Base-by-base conservation (phyloP, 2,329 filamentous ascomycete genomes). In the Xylariaceae sp. region DNA sequence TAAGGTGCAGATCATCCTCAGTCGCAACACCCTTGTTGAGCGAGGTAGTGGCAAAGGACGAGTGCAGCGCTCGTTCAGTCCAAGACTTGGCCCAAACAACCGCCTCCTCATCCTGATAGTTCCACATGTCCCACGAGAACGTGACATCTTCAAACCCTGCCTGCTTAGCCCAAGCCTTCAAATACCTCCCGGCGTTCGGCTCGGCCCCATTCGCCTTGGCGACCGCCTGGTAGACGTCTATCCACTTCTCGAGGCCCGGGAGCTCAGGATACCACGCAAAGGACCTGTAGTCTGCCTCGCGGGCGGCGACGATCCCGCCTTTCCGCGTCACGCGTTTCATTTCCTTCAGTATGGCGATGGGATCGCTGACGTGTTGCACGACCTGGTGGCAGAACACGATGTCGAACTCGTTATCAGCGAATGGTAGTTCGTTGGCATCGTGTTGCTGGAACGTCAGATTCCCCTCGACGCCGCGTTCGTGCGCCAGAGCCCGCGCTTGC, bases 381-480 rank as follows among this genome's bases (percentile, higher is more conserved):
- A 87, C 79, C 65, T 87, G 83, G 64, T 85, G 82, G 21, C 78
- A 79, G 63, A 82, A 80, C 6, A 87, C 83, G n/a, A 87, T 69
- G 62, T 88, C 85, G 60, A 87, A 87, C 2, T 74, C 67, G 24
- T 73, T 74, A 53, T 85, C 79, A 2, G 73, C 60, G 40, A 78
- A 71, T 77, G 67, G 62, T 8, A 75, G 59, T 1, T 63, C 53
- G 53, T 69, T 65, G 19, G 64, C 65, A 29, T 68, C 60, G 41
- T 49, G 47, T 53, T 8, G 47, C 62, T 56, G 51, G 44, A 72
- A 72, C 28, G 66, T 50, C 44, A 71, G 62, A 12, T 54, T 64
- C 12, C 31, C 40, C 19, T 66, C 51, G 19, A 48, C 33, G n/a
- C 58, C 44, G 17, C 56, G 58, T 6, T 46, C 51, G 9, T 11